These are phyloP conservation scores for Pyrus communis DNA, from an alignment of 306 rosid genomes.

Conservation along the genomic window DNA sequence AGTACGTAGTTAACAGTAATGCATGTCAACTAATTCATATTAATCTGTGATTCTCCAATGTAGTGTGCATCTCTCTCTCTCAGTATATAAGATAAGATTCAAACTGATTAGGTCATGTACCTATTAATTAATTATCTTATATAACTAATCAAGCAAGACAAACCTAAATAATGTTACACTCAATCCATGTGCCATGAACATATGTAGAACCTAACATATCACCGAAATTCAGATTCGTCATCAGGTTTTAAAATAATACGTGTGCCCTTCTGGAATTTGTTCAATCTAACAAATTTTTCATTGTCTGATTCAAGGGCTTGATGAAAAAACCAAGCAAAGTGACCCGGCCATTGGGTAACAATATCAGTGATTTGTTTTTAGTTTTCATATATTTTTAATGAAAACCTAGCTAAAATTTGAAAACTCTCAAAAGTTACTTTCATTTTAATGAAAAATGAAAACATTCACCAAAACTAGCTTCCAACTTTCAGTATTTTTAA, in stretches of 20 bases:
- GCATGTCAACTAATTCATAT: neutral
- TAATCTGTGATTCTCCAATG: neutral
- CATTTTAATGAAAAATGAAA: neutral
- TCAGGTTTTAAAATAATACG: neutral
- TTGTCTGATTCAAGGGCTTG: neutral
- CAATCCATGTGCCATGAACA: slow-evolving; percentile 1
- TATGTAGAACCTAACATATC: neutral
- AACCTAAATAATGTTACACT: neutral
- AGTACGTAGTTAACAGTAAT: neutral
- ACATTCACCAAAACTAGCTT: neutral
- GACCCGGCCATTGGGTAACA: neutral
- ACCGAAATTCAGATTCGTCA: neutral
- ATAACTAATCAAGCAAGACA: neutral
- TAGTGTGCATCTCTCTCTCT: neutral
- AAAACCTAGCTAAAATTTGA: neutral
- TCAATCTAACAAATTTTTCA: neutral
- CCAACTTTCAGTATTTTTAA: too few relatives aligned
- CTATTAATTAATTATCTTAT: neutral
- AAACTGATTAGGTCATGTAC: neutral
- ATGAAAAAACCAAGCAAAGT: neutral
- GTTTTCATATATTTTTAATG: too few relatives aligned
- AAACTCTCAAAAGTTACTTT: neutral
- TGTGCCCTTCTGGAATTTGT: neutral
- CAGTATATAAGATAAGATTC: neutral
- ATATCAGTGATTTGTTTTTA: too few relatives aligned